A percentile compares a stretch with the other conserved stretches of the same genome.
Conservation (phyloP, 139 green algal species). For the Zygnema circumcarinatum region DNA sequence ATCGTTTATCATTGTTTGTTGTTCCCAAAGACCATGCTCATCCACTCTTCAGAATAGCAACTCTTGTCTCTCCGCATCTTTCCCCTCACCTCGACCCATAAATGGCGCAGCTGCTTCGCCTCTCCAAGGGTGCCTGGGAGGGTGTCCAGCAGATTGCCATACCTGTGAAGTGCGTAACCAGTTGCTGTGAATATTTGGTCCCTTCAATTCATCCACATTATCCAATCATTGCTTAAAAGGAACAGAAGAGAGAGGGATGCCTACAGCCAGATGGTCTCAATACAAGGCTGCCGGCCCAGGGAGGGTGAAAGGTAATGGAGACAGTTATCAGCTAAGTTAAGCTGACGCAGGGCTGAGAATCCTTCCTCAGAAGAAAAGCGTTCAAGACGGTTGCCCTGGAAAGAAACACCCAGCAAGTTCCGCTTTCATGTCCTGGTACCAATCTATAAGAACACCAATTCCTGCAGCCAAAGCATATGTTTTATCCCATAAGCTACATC, state of each 20-base stretch:
- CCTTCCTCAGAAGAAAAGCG: not conserved
- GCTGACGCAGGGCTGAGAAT: conserved; percentile 33
- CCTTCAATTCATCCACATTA: too few species aligned
- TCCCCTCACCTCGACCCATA: conserved; percentile 49
- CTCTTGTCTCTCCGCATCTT: not conserved
- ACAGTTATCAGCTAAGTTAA: conserved; percentile 55
- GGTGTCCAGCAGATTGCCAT: not conserved
- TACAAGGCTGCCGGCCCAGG: not conserved
- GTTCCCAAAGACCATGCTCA: too few species aligned
- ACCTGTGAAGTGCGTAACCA: not conserved
- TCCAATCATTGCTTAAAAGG: too few species aligned
- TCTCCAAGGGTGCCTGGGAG: not conserved
- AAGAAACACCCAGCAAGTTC: too few species aligned
- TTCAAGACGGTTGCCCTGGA: not conserved
- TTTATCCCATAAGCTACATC: too few species aligned
- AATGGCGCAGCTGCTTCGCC: conserved; percentile 2
- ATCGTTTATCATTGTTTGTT: too few species aligned
- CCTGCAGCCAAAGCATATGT: too few species aligned
- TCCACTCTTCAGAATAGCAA: too few species aligned
- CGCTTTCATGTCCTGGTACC: too few species aligned
- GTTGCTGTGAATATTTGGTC: too few species aligned
- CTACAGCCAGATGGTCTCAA: conserved; percentile 43
- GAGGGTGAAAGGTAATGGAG: conserved; percentile 1
- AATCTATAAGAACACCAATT: too few species aligned
- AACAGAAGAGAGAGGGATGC: not conserved